Conservation (phyloP, 305 asterid genomes). For the Euphrasia arctica region DNA sequence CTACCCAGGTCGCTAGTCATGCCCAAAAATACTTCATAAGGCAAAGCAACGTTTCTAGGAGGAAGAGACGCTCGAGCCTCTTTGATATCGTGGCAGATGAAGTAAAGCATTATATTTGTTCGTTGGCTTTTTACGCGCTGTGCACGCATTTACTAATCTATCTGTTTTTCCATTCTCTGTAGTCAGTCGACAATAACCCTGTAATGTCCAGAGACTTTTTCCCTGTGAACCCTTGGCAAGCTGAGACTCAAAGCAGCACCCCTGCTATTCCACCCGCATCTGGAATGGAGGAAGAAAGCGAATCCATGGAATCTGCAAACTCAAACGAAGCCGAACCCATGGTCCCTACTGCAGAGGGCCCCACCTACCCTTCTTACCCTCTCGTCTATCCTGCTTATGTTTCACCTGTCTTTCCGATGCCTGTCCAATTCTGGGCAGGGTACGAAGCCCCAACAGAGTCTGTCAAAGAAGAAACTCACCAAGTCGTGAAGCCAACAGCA, state of each 20-base stretch:
- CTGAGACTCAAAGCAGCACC: slow-evolving; percentile 52
- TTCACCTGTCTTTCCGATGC: slow-evolving; percentile 63
- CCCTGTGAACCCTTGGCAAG: slow-evolving; percentile 46
- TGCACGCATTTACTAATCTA: neutral
- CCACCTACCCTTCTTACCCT: slow-evolving; percentile 59
- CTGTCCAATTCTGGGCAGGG: slow-evolving; percentile 73
- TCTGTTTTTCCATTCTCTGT: slow-evolving; percentile 22
- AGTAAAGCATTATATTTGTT: slow-evolving; percentile 51
- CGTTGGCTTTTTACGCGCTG: neutral
- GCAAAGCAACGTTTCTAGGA: slow-evolving; percentile 85
- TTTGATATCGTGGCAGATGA: slow-evolving; percentile 92
- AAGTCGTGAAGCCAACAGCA: slow-evolving; percentile 93
- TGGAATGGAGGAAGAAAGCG: slow-evolving; percentile 72
- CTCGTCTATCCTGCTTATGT: slow-evolving; percentile 74
- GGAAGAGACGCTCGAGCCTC: slow-evolving; percentile 96
- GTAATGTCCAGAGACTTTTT: slow-evolving; percentile 60
- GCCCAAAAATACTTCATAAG: slow-evolving; percentile 97
- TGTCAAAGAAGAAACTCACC: slow-evolving; percentile 60
- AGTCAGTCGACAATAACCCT: slow-evolving; percentile 55
- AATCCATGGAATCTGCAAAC: slow-evolving; percentile 81
- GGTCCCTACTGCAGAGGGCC: slow-evolving; percentile 44
- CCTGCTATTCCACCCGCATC: slow-evolving; percentile 22
- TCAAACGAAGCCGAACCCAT: slow-evolving; percentile 52
- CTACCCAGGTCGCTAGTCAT: slow-evolving; percentile 99
- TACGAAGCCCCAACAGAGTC: slow-evolving; percentile 41